Conservation (phyloP, 129 eudicot genomes). For the Rutidosis leptorrhynchoides region DNA sequence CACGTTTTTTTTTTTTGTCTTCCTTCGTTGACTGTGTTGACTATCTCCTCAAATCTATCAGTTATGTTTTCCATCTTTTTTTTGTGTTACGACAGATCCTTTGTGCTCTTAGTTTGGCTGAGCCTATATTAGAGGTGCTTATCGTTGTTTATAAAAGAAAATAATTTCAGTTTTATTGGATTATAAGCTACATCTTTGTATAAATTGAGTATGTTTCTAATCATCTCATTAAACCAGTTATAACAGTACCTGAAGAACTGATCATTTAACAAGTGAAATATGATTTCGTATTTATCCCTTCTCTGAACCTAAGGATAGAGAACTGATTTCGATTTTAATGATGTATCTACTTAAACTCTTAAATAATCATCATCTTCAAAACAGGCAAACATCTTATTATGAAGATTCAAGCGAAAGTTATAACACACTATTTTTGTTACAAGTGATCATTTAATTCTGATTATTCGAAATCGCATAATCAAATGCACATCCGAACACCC, state of each 20-base stretch:
- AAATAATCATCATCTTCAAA: neutral
- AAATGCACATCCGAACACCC: neutral
- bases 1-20: no score
- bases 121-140: no score
- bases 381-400: neutral
- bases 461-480: neutral
- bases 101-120: no score
- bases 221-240: neutral
- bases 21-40: no score
- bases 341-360: neutral
- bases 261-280: neutral
- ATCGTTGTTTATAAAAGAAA: no score
- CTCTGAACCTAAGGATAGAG: neutral
- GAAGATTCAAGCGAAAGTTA: neutral
- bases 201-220: neutral
- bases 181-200: no score
- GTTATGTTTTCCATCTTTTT: no score
- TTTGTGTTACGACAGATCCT: no score
- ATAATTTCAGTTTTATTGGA: no score
- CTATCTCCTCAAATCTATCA: no score
- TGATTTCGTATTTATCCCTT: neutral
- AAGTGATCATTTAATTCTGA: neutral
- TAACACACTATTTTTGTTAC: neutral
- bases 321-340: no score
- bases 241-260: no score